phyloP scores from a whole-genome alignment of 129 eudicot genomes.

The Pulicaria dysenterica region DNA sequence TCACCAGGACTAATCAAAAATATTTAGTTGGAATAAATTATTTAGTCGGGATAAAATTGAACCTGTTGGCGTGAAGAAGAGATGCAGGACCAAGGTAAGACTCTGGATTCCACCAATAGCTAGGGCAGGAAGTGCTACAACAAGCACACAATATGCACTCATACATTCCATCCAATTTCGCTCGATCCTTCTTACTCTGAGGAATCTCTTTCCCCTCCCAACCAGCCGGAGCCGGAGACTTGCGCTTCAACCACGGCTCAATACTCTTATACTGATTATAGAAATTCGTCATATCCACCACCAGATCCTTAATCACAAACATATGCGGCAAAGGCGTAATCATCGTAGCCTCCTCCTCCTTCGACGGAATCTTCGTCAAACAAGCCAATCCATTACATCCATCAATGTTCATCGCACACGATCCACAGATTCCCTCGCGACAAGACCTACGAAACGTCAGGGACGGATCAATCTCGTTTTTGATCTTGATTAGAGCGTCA shows the following conservation, averaged over 20 bases:
- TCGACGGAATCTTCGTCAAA: constrained; percentile 60
- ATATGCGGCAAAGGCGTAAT: constrained; percentile 89
- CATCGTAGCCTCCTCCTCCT: constrained; percentile 37
- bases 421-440: constrained; percentile 96
- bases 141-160: constrained; percentile 90
- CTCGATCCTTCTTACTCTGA: constrained; percentile 85
- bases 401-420: constrained; percentile 93
- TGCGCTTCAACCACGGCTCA: constrained; percentile 98
- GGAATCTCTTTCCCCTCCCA: constrained; percentile 66
- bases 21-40: no score
- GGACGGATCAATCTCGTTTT: constrained; percentile 82
- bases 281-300: constrained; percentile 94
- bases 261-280: constrained; percentile 92
- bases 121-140: constrained; percentile 94
- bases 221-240: constrained; percentile 43
- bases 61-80: constrained; percentile 84
- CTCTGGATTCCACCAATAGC: constrained; percentile 99
- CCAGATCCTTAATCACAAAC: constrained; percentile 95
- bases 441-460: constrained; percentile 88
- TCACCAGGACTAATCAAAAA: no score
- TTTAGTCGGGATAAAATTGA: not conserved
- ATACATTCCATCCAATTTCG: constrained; percentile 90
- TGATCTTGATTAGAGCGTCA: constrained; percentile 84
- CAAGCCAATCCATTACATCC: constrained; percentile 89
- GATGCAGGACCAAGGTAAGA: constrained; percentile 92